phyloP scores from a whole-genome alignment of 495 filamentous ascomycete species.

The Collariella sp. region DNA sequence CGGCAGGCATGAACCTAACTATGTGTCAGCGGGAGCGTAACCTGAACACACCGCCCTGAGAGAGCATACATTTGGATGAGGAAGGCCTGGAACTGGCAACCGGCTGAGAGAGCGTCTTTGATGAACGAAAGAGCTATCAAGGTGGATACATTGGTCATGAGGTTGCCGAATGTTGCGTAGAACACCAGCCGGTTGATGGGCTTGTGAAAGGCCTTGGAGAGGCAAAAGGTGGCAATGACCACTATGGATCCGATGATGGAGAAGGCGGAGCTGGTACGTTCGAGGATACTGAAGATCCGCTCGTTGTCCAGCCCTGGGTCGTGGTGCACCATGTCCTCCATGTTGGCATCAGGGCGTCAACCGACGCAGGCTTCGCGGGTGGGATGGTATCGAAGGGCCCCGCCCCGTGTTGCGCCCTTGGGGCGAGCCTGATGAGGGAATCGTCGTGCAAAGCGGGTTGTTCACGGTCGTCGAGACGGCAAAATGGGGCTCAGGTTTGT shows the following conservation, averaged over 20 bases:
- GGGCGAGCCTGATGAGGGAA: too few relatives aligned
- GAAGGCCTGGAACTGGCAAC: slow-evolving; percentile 72
- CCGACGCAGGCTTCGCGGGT: neutral
- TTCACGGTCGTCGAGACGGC: too few relatives aligned
- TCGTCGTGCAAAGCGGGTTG: too few relatives aligned
- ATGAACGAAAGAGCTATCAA: slow-evolving; percentile 56
- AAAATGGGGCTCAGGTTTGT: too few relatives aligned
- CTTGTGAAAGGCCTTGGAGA: slow-evolving; percentile 54
- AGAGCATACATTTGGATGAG: slow-evolving; percentile 58
- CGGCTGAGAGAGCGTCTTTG: slow-evolving; percentile 33
- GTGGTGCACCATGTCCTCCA: neutral
- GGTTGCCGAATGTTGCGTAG: slow-evolving; percentile 76
- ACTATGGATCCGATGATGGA: slow-evolving; percentile 65
- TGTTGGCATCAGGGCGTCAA: slow-evolving; percentile 1
- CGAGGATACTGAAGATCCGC: slow-evolving; percentile 50
- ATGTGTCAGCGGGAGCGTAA: neutral
- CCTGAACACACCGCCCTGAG: neutral
- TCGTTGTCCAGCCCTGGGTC: slow-evolving; percentile 6
- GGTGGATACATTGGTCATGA: slow-evolving; percentile 71
- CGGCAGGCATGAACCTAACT: slow-evolving; percentile 67
- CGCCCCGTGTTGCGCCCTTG: neutral
- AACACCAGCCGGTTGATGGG: slow-evolving; percentile 81
- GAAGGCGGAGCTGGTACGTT: slow-evolving; percentile 58
- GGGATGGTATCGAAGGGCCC: neutral
- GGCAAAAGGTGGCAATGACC: slow-evolving; percentile 62